phyloP scores from a whole-genome alignment of 140 eudicot species.

The Oenanthe javanica region DNA sequence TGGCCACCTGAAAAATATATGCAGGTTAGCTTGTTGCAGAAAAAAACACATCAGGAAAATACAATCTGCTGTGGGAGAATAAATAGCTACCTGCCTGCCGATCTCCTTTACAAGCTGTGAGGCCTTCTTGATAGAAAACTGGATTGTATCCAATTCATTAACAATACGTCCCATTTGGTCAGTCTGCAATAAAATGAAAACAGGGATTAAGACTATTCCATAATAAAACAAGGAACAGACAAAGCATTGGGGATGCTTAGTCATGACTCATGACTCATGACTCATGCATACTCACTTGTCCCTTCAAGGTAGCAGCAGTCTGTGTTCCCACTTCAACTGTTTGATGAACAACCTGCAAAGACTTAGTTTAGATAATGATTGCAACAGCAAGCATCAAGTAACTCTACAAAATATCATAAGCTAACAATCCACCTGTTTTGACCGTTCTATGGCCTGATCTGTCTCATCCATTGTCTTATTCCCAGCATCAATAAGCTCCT shows the following conservation, averaged over 20 bases:
- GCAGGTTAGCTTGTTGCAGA: background rate
- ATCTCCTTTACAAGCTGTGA: conserved; percentile 99
- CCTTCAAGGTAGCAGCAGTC: conserved; percentile 82
- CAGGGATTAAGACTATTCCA: background rate
- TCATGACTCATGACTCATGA: background rate
- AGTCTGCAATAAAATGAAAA: conserved; percentile 42
- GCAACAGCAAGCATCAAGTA: background rate
- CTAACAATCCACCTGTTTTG: conserved; percentile 61
- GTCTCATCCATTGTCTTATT: conserved; percentile 81
- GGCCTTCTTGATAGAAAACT: conserved; percentile 90
- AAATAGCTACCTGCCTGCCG: conserved; percentile 66
- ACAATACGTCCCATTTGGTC: conserved; percentile 98
- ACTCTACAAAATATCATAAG: background rate
- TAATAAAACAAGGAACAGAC: background rate
- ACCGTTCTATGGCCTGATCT: conserved; percentile 96
- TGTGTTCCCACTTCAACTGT: conserved; percentile 65
- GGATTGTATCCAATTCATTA: conserved; percentile 90
- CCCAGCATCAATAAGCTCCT: conserved; percentile 84
- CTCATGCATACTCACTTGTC: conserved; percentile 55
- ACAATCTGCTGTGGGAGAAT: background rate
- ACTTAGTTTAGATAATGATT: conserved; percentile 3
- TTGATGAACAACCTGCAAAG: conserved; percentile 72
- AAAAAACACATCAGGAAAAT: background rate
- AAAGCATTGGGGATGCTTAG: background rate
- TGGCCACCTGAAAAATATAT: conserved; percentile 66